A percentile compares a stretch with the other conserved stretches of the same genome.
Conservation (phyloP, 2,329 filamentous ascomycete genomes). For the Claviceps quebecensis region DNA sequence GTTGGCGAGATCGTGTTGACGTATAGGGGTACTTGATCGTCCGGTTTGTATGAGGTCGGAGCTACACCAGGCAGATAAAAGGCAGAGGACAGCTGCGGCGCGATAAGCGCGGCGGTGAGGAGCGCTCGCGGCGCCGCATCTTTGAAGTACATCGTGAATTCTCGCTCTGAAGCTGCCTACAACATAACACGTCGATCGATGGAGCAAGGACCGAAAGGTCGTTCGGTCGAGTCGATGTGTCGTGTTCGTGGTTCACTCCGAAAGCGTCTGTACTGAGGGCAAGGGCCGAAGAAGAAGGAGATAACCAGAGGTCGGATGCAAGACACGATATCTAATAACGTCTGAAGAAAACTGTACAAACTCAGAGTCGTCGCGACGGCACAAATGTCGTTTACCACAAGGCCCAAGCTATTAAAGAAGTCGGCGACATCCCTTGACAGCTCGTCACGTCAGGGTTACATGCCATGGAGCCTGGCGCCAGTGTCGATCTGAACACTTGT, state of each 20-base stretch:
- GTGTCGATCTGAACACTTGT: conserved; percentile 1
- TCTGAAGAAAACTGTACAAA: not conserved
- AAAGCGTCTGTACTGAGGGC: not conserved
- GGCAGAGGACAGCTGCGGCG: conserved; percentile 46
- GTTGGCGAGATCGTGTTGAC: conserved; percentile 90
- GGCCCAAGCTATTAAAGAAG: not conserved
- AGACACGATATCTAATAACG: not conserved
- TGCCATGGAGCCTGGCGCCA: not conserved
- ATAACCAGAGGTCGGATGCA: not conserved
- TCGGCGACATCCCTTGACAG: not conserved
- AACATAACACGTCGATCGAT: conserved; percentile 3
- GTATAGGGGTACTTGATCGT: conserved; percentile 69
- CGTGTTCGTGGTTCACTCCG: not conserved
- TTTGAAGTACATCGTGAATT: conserved; percentile 28
- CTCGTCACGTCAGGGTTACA: not conserved
- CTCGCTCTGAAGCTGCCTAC: not conserved
- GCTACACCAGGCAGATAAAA: conserved; percentile 97
- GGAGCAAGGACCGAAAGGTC: not conserved
- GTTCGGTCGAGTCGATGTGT: not conserved
- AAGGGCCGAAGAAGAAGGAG: not conserved
- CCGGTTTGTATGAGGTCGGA: conserved; percentile 75
- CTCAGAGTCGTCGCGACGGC: not conserved
- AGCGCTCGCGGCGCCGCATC: conserved; percentile 35
- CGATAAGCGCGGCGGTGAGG: conserved; percentile 33
- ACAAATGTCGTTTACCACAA: not conserved